These are phyloP conservation scores for Colletotrichum shisoi DNA, from an alignment of 2,329 filamentous ascomycete genomes.

Conservation along the genomic window DNA sequence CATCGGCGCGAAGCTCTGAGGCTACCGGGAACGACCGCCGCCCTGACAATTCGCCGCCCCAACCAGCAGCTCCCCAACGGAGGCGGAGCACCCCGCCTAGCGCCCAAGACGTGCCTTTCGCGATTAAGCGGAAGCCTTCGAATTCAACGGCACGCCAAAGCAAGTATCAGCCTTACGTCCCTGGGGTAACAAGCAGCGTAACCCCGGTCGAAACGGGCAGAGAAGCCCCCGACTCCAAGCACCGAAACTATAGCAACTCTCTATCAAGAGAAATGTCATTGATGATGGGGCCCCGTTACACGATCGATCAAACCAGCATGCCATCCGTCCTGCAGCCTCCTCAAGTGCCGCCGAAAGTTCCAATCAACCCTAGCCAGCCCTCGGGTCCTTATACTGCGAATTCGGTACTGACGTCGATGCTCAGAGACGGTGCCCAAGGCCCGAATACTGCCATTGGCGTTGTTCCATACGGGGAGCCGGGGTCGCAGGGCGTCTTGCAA, in stretches of 20 bases:
- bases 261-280: constrained; percentile 44
- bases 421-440: neutral
- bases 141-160: constrained; percentile 21
- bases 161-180: constrained; percentile 37
- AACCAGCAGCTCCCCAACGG: neutral
- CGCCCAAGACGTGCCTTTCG: neutral
- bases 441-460: neutral
- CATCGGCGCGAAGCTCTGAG: neutral
- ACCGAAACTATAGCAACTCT: constrained; percentile 36
- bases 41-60: neutral
- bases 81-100: neutral
- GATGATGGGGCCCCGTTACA: constrained; percentile 40
- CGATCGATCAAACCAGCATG: constrained; percentile 40
- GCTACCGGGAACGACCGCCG: neutral
- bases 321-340: constrained; percentile 43
- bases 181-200: constrained; percentile 15
- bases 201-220: neutral
- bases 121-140: constrained; percentile 36
- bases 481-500: constrained; percentile 9
- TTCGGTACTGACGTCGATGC: neutral
- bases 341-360: constrained; percentile 40
- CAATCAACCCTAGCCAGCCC: constrained; percentile 3
- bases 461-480: neutral
- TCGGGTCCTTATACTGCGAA: neutral
- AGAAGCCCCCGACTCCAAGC: constrained; percentile 4